Base-by-base conservation (phyloP, 225 moss, liverwort and hornwort species). In the Marchantia polymorpha region DNA sequence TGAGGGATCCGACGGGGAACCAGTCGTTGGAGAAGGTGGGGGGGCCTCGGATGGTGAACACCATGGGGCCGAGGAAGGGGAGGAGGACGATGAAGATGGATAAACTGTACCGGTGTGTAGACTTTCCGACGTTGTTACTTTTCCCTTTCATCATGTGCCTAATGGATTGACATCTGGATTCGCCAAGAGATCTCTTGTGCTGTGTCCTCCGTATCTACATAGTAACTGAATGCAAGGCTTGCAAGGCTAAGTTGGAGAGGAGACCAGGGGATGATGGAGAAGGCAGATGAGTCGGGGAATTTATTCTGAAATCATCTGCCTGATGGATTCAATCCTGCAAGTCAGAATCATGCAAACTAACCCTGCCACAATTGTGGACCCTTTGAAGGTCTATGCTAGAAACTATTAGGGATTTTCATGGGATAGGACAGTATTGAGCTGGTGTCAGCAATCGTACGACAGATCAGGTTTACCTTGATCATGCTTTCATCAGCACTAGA, bases 51-150 rank as follows among this genome's bases (percentile, higher is more conserved):
- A 88, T 78, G 87, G 80, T 69, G 84, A 88, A 8, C 85, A 85
- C 67, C 84, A 84, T 60, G 30, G 83, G 64, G 85, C 69, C 71
- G 87, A 85, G 64, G 87, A 79, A 79, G 87, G 82, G 61, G 86
- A 83, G 69, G 86, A 87, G 20, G 87, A 88, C 74, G 87, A 88
- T 75, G 87, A 88, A 78, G 87, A 88, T 83, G 87, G 87, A 83
- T 88, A 81, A 77, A 85, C 23, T 47, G 63, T 79, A 31, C 49
- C 48, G 79, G 82, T 74, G 39, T 77, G 29, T 80, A 60, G 51
- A 6, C 68, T 79, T 75, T 66, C 73, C 29, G 73, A 74, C 72
- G 52, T 77, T 70, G 80, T 63, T 47, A 76, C 65, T 68, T 65
- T 75, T 69, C 74, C 60, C 72, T 10, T 81, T 30, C 80, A 68